These are phyloP conservation scores for Botrytis aclada DNA, from an alignment of 2,329 filamentous ascomycete species.

Conservation along the genomic window DNA sequence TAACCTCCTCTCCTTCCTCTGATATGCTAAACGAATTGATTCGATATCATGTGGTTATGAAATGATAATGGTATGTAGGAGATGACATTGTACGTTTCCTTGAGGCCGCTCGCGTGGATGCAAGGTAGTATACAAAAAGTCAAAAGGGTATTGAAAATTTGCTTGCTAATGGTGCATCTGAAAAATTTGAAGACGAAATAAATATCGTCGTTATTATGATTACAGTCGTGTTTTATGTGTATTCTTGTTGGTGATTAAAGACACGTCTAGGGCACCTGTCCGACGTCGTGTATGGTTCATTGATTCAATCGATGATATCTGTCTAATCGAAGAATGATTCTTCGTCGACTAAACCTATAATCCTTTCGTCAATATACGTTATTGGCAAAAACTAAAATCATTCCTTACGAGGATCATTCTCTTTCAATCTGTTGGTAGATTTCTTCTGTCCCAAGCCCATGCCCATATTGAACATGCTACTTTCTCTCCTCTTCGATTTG, in stretches of 20 bases:
- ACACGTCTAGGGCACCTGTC: conserved; percentile 29
- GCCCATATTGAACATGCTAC: conserved; percentile 51
- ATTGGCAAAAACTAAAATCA: not conserved
- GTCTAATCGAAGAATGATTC: conserved; percentile 38
- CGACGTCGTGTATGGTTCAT: conserved; percentile 26
- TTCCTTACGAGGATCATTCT: conserved; percentile 34
- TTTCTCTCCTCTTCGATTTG: conserved; percentile 55
- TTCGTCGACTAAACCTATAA: conserved; percentile 34
- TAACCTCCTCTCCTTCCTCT: conserved; percentile 8
- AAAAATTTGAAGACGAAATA: not conserved
- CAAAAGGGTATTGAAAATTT: not conserved
- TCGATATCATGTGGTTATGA: not conserved
- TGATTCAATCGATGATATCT: conserved; percentile 10
- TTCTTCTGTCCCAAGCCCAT: conserved; percentile 43
- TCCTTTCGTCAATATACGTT: conserved; percentile 20
- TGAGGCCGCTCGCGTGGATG: not conserved
- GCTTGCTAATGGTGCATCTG: not conserved
- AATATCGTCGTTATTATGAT: conserved; percentile 17
- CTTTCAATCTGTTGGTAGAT: conserved; percentile 31
- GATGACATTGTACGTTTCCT: not conserved
- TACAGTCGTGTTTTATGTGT: conserved; percentile 17
- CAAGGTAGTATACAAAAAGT: conserved; percentile 12
- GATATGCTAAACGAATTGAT: not conserved
- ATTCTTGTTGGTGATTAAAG: not conserved
- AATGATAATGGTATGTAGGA: not conserved